Conservation (phyloP, 2,329 filamentous ascomycete species). For the Pseudogymnoascus sp. region DNA sequence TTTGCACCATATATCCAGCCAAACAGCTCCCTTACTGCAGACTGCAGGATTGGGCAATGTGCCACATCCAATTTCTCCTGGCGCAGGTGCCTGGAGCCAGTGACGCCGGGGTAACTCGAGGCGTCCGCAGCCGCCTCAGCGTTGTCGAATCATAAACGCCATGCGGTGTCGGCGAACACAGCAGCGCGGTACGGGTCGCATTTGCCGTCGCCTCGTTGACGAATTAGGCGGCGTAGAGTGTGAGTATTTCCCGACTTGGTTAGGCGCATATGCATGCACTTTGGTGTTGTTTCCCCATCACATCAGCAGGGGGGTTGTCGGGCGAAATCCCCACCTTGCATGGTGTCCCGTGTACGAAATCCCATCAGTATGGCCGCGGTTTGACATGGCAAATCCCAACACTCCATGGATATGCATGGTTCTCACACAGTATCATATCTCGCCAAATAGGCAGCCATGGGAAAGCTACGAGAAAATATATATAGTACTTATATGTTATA, state of each 20-base stretch:
- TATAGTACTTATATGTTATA: background rate
- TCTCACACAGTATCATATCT: background rate
- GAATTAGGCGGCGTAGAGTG: background rate
- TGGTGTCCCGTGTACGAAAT: background rate
- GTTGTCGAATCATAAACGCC: background rate
- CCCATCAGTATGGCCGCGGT: background rate
- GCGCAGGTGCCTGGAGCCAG: conserved; percentile 7
- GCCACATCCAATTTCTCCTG: background rate
- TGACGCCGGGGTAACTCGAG: background rate
- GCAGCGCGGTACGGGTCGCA: background rate
- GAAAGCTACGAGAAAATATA: background rate
- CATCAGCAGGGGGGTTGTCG: background rate
- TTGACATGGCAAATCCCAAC: background rate
- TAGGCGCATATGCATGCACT: conserved; percentile 2
- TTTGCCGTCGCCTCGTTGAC: conserved; percentile 4
- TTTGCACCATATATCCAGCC: conserved; percentile 3
- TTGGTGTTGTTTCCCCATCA: background rate
- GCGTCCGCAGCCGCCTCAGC: conserved; percentile 8
- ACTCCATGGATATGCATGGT: background rate
- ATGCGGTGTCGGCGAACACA: background rate
- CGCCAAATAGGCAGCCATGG: background rate
- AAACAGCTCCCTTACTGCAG: background rate
- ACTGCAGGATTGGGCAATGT: conserved; percentile 7
- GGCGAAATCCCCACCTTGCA: background rate
- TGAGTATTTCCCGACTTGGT: background rate